Evolutionary conservation across 2,329 filamentous ascomycete genomes (phyloP), one percentile per base, ranked within the genome.

Genomic region (Mycosphaerelloides madeirae): DNA sequence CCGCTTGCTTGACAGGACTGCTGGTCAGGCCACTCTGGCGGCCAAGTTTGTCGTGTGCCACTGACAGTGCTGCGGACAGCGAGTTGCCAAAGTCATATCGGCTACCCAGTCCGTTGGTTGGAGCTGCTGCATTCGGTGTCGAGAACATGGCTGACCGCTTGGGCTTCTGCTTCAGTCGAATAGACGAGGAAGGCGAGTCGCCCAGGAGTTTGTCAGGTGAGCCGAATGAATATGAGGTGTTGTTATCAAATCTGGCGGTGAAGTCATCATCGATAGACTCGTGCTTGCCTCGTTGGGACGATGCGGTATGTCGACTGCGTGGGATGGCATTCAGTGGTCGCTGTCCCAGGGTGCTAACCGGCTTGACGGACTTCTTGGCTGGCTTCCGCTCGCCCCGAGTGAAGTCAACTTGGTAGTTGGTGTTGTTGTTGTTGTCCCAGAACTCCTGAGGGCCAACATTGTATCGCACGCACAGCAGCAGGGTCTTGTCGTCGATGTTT

Each of bases 1-100:
- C 64, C 45, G 69, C 70, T 49, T 67, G 61, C 42, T 67, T 60
- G 36, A 59, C 60, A 59, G 58, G 61, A 53, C 52, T 40, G 35
- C 37, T 31, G 53, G 68, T 68, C 40, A 73, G 54, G 51, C 65
- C 70, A 68, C 76, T 77, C 60, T 74, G 70, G 64, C 81, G 78
- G 51, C 76, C 72, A 53, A 78, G 69, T 12, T 74, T 73, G 52
- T 80, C 81, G 61, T 87, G 85, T 36, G 84, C 83, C 20, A 80
- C 83, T 60, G 84, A 81, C 63, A 91, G 84, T 11, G 88, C 89
- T 40, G 89, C 88, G 41, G 78, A 83, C 22, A 97, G 76, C 0
- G 93, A 97, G n/a, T 87, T 87, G 49, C 86, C 84, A 65, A 98
- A 97, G 70, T 97, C 91, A 65, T 98, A 98, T 42, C 93, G 85